Percentiles rank a stretch among this genome's conserved stretches.
phyloP scores from a whole-genome alignment of 2,329 filamentous ascomycete genomes.

The Aspergillus fumigatus region DNA sequence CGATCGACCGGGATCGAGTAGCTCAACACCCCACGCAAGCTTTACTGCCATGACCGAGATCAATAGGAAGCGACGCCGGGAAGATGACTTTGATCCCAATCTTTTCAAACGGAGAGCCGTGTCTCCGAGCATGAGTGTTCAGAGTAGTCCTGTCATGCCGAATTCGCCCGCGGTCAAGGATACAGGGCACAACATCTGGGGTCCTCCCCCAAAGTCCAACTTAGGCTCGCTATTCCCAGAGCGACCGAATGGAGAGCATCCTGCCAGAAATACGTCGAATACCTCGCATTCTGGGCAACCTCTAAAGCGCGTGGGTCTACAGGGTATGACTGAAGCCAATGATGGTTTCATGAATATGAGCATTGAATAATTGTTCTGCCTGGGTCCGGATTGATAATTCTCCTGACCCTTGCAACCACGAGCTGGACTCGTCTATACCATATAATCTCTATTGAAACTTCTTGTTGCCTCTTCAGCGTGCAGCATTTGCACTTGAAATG shows the following conservation, averaged over 20 bases:
- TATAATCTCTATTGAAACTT: neutral
- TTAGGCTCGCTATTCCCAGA: slow-evolving; percentile 46
- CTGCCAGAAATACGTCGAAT: slow-evolving; percentile 48
- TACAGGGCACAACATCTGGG: slow-evolving; percentile 57
- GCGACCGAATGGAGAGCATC: slow-evolving; percentile 47
- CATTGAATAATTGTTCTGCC: slow-evolving; percentile 61
- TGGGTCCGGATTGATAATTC: neutral
- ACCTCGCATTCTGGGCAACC: slow-evolving; percentile 40
- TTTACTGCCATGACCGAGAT: slow-evolving; percentile 61
- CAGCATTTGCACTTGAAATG: neutral
- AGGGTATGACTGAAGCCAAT: slow-evolving; percentile 94
- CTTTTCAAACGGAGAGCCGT: slow-evolving; percentile 90
- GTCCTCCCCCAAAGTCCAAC: slow-evolving; percentile 62
- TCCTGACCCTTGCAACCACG: neutral
- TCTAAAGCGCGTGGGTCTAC: slow-evolving; percentile 66
- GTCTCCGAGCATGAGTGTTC: slow-evolving; percentile 82
- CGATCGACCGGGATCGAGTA: slow-evolving; percentile 32
- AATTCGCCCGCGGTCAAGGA: slow-evolving; percentile 78
- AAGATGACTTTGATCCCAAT: slow-evolving; percentile 83
- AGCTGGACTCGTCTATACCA: slow-evolving; percentile 7
- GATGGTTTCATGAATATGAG: slow-evolving; percentile 96
- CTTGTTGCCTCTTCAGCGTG: neutral
- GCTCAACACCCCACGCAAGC: slow-evolving; percentile 39
- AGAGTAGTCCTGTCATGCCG: slow-evolving; percentile 77
- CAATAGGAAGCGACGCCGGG: slow-evolving; percentile 74